Base-by-base conservation (phyloP, 495 filamentous ascomycete species). In the Tuber umbilicatum region DNA sequence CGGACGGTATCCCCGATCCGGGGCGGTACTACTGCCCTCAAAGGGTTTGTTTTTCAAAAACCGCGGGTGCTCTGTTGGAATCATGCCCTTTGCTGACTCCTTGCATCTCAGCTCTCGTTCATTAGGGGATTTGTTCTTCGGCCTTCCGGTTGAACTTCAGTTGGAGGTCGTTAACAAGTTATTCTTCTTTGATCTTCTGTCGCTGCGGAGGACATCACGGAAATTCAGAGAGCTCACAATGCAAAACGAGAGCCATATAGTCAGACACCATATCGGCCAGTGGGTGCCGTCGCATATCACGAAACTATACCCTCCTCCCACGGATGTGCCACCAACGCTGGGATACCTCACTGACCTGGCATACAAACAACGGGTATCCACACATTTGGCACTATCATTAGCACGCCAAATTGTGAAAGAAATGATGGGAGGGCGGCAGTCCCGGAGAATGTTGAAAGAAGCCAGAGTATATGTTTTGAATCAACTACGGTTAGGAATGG, bases 341-440 rank as follows among this genome's bases (percentile, higher is more conserved):
- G 73, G 72, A 27, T 82, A 82, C 75, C 78, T 82, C 40, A 73
- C 73, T 35, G 78, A 78, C n/a, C 70, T 82, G 14, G 73, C 80
- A 55, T 75, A 76, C 47, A 82, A 77, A 43, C 81, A 82, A 38
- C 68, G 68, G 38, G 71, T 82, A 74, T 82, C 80, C 12, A 75
- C 75, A 38, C 69, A 80, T 39, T 60, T 82, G 60, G 77, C 80
- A 6, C 40, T 70, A 23, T 68, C 70, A 10, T 73, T 82, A 23
- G 81, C 80, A 71, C 73, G 78, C 27, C 80, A 82, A 37, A 69
- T 82, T 27, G 72, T 82, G 41, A 82, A 82, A 68, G 80, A 82
- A 38, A 82, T 82, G 80, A 78, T 81, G 70, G 75, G 73, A 4
- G 74, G 70, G 35, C 47, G 80, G 4, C 76, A 81, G 47, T 64